phyloP scores from a whole-genome alignment of 352 stramenopile genomes.

The Plasmopara halstedii region DNA sequence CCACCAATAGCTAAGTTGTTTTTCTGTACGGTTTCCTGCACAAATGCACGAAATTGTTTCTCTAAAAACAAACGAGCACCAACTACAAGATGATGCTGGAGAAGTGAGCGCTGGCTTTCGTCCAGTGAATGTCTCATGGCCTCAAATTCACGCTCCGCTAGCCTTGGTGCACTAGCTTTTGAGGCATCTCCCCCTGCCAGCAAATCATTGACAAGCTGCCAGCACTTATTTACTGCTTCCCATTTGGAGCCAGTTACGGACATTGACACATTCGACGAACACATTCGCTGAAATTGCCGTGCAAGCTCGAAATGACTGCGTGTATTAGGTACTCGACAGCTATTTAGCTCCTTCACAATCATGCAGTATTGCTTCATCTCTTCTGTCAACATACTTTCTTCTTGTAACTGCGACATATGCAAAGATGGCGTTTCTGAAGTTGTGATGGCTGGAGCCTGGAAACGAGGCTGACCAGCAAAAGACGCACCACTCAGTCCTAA shows the following conservation, averaged over 20 bases:
- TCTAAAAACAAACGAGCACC: conserved; percentile 71
- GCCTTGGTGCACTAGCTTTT: conserved; percentile 26
- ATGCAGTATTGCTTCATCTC: conserved; percentile 79
- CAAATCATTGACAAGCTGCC: conserved; percentile 68
- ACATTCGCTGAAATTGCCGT: conserved; percentile 44
- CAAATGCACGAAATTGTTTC: conserved; percentile 63
- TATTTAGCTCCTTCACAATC: conserved; percentile 67
- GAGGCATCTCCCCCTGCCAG: conserved; percentile 42
- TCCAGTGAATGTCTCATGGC: conserved; percentile 22
- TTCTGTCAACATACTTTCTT: conserved; percentile 66
- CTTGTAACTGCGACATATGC: conserved; percentile 56
- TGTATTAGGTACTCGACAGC: conserved; percentile 52
- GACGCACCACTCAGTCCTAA: conserved; percentile 42
- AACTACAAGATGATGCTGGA: conserved; percentile 55
- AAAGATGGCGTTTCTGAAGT: conserved; percentile 24
- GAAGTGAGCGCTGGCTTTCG: conserved; percentile 26
- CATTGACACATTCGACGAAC: conserved; percentile 45
- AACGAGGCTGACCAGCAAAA: conserved; percentile 44
- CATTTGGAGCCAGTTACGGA: conserved; percentile 57
- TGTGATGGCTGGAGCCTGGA: conserved; percentile 28
- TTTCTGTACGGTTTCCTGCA: conserved; percentile 78
- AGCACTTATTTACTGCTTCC: conserved; percentile 74
- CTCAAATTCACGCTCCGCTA: conserved; percentile 56
- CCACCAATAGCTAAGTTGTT: conserved; percentile 63
- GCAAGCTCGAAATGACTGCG: conserved; percentile 69